A percentile compares a stretch with the other conserved stretches of the same genome.
Evolutionary conservation across 768 basidiomycete species (phyloP).

Genomic region (Calocybe cyanea): DNA sequence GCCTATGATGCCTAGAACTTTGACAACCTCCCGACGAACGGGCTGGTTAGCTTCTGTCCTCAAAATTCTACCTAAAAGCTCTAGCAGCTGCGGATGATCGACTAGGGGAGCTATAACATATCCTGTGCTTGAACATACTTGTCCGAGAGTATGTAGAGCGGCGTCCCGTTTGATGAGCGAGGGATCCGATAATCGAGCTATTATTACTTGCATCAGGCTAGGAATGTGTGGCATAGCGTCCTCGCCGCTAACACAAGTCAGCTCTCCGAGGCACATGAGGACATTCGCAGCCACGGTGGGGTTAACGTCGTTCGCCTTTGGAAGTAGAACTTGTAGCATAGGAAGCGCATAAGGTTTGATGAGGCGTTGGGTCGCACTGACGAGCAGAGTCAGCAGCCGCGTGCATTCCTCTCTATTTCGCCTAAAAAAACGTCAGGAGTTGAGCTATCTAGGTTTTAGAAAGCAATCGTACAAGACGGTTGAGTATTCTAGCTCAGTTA

Average conservation of each 20-base stretch:
- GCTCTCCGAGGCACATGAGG: slow-evolving; percentile 90
- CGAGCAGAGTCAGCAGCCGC: slow-evolving; percentile 80
- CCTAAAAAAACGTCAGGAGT: slow-evolving; percentile 30
- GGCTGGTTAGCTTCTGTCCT: slow-evolving; percentile 70
- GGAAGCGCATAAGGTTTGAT: slow-evolving; percentile 96
- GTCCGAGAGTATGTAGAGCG: slow-evolving; percentile 89
- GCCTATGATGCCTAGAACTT: slow-evolving; percentile 93
- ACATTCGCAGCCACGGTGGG: slow-evolving; percentile 90
- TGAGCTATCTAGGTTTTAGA: not conserved
- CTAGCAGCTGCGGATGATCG: slow-evolving; percentile 89
- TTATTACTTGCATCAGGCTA: slow-evolving; percentile 87
- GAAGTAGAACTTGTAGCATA: slow-evolving; percentile 88
- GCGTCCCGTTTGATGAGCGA: slow-evolving; percentile 88
- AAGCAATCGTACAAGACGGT: slow-evolving; percentile 55
- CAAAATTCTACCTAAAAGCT: slow-evolving; percentile 78
- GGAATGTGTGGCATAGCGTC: slow-evolving; percentile 81
- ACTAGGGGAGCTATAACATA: slow-evolving; percentile 90
- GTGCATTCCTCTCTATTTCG: slow-evolving; percentile 92
- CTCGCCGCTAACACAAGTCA: slow-evolving; percentile 90
- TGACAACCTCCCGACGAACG: slow-evolving; percentile 85
- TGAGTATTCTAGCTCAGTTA: slow-evolving; percentile 96
- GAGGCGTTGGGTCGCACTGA: slow-evolving; percentile 87
- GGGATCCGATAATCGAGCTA: slow-evolving; percentile 86
- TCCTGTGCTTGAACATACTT: slow-evolving; percentile 92
- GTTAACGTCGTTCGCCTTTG: slow-evolving; percentile 83